These are phyloP conservation scores for Lachnellula arida DNA, from an alignment of 2,329 filamentous ascomycete genomes.

Conservation along the genomic window DNA sequence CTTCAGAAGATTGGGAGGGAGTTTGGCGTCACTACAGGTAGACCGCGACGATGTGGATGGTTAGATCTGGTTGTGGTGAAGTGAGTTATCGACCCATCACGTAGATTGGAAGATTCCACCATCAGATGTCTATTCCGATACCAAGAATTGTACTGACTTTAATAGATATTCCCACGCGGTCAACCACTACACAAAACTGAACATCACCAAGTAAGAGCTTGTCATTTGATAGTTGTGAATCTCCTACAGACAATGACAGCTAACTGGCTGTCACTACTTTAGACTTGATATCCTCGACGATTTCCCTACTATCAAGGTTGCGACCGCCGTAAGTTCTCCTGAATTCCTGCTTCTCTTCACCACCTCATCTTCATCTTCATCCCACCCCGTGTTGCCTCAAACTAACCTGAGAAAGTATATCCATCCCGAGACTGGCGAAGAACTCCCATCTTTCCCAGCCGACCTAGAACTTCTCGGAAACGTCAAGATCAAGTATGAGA, in stretches of 20 bases:
- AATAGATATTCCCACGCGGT: not conserved
- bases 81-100: not conserved
- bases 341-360: no score
- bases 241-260: no score
- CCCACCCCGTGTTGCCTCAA: no score
- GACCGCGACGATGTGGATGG: constrained; percentile 57
- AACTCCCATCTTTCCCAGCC: constrained; percentile 59
- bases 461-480: constrained; percentile 53
- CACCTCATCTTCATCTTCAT: no score
- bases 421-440: constrained; percentile 39
- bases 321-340: constrained; percentile 44
- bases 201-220: constrained; percentile 45
- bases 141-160: not conserved
- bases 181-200: constrained; percentile 39
- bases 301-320: constrained; percentile 70
- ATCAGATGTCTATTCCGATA: no score
- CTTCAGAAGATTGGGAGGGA: constrained; percentile 45
- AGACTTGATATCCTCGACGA: constrained; percentile 68
- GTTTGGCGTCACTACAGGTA: constrained; percentile 40
- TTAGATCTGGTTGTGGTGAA: constrained; percentile 47
- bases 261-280: not conserved
- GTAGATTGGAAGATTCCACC: constrained; percentile 26
- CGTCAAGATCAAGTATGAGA: constrained; percentile 62
- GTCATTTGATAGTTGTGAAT: no score
- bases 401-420: not conserved